Conservation (phyloP, 441 rosid species). For the Hura crepitans region DNA sequence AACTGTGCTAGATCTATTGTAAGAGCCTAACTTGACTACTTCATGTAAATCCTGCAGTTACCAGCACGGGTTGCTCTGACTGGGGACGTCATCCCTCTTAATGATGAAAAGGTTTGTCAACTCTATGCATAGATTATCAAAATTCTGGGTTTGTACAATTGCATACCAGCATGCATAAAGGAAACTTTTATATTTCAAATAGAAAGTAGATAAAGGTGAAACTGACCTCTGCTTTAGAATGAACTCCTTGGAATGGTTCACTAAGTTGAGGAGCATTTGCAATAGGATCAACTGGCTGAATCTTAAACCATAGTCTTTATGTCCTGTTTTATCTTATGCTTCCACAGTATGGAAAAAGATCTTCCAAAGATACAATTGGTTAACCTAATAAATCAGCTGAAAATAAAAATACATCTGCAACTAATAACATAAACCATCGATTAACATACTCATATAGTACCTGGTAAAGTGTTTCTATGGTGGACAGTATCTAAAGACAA, state of each 20-base stretch:
- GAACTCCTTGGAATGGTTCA: not conserved
- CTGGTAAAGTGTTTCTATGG: not conserved
- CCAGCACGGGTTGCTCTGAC: slow-evolving; percentile 73
- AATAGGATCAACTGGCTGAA: not conserved
- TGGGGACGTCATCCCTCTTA: slow-evolving; percentile 68
- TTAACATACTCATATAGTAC: slow-evolving; percentile 4
- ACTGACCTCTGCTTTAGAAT: not conserved
- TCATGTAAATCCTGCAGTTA: slow-evolving; percentile 43
- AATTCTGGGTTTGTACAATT: not conserved
- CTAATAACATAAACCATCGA: not conserved
- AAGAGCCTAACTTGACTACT: slow-evolving; percentile 19
- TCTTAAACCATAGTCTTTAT: not conserved
- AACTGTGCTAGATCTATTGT: not conserved
- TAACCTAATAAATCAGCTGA: not conserved
- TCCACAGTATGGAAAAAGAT: not conserved
- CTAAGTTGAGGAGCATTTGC: not conserved
- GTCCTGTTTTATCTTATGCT: not conserved
- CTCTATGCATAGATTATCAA: slow-evolving; percentile 6
- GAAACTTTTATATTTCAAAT: not conserved
- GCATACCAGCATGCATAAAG: not conserved
- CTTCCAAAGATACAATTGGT: not conserved
- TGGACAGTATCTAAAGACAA: not conserved
- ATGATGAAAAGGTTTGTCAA: slow-evolving; percentile 52
- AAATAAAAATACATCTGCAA: not conserved
- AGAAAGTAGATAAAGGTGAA: not conserved